A percentile compares a stretch with the other conserved stretches of the same genome.
These are phyloP conservation scores for Sporothrix brasiliensis DNA, from an alignment of 2,329 filamentous ascomycete genomes.

Conservation along the genomic window DNA sequence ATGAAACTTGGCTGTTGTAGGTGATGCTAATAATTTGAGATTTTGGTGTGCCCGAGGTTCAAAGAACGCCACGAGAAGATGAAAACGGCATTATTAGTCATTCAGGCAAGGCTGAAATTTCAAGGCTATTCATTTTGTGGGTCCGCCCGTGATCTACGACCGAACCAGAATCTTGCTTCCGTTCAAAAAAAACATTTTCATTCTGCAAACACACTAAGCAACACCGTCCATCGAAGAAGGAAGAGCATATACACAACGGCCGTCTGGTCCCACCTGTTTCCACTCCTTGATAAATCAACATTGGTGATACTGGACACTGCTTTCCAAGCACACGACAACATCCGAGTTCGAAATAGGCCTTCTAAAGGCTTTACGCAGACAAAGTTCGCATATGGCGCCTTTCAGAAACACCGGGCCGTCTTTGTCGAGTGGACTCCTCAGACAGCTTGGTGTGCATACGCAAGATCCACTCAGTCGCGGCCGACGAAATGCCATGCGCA, in stretches of 20 bases:
- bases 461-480: constrained; percentile 28
- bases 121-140: background rate
- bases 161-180: too few species aligned
- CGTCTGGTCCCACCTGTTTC: background rate
- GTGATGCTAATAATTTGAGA: background rate
- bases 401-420: constrained; percentile 29
- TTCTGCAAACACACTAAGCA: background rate
- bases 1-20: background rate
- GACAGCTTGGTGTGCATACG: constrained; percentile 44
- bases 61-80: background rate
- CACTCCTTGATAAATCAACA: background rate
- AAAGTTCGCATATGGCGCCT: constrained; percentile 25
- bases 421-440: constrained; percentile 39
- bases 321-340: background rate
- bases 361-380: background rate
- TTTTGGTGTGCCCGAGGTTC: background rate
- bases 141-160: background rate
- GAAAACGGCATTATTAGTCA: constrained; percentile 25
- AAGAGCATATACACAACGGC: background rate
- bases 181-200: background rate
- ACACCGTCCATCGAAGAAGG: background rate
- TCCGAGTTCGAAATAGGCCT: background rate
- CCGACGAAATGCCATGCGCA: background rate
- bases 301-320: background rate
- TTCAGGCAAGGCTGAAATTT: constrained; percentile 18